phyloP scores from a whole-genome alignment of 345 rosid genomes.

The Brassica napus region DNA sequence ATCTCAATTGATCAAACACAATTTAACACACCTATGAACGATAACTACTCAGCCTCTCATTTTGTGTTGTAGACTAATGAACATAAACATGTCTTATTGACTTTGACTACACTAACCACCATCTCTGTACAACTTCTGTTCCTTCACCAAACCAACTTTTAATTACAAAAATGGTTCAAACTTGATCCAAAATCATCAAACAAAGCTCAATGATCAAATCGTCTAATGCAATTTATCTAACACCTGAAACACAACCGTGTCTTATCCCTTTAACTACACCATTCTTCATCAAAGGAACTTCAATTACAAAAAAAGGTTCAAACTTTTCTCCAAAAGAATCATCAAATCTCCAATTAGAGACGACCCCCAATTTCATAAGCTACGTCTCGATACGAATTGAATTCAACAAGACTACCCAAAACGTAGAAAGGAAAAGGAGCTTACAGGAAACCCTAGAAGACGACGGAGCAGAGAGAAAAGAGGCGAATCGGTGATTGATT shows the following conservation, averaged over 20 bases:
- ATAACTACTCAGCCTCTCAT: not conserved
- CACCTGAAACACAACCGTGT: no score
- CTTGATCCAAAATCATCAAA: not conserved
- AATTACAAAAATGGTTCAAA: not conserved
- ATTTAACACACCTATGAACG: not conserved
- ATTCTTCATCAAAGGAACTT: not conserved
- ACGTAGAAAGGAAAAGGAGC: not conserved
- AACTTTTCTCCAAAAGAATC: not conserved
- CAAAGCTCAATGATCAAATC: not conserved
- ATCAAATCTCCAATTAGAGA: not conserved
- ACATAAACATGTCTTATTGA: not conserved
- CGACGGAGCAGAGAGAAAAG: not conserved
- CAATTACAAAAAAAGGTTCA: not conserved
- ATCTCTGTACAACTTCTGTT: not conserved
- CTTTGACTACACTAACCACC: not conserved
- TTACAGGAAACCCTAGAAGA: not conserved
- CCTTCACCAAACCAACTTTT: not conserved
- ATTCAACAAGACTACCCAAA: not conserved
- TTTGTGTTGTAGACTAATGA: not conserved
- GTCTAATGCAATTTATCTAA: no score
- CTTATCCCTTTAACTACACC: no score
- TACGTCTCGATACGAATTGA: not conserved
- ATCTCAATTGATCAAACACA: not conserved
- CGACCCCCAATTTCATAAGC: not conserved
- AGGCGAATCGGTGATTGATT: not conserved